Evolutionary conservation across 352 stramenopile genomes (phyloP).

Genomic region (Pythium angustatum): DNA sequence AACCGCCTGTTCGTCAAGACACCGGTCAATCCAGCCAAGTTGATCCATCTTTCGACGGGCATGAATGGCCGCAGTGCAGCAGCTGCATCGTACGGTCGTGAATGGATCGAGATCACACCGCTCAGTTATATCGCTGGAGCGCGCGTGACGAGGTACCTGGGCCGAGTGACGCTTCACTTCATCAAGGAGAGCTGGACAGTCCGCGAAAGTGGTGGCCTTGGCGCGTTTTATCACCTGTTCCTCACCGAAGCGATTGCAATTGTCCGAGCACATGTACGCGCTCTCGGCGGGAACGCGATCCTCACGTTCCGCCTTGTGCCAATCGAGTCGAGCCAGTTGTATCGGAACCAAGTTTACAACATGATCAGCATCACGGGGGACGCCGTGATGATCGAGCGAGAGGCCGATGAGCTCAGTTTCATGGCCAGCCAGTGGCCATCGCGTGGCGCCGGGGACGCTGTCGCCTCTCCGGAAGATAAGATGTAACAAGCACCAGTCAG

Average conservation of each 20-base stretch:
- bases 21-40: constrained; percentile 37
- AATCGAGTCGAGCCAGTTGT: constrained; percentile 86
- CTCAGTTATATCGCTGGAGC: constrained; percentile 76
- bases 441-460: neutral
- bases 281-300: constrained; percentile 84
- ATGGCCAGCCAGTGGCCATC: constrained; percentile 34
- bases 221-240: constrained; percentile 88
- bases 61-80: constrained; percentile 19
- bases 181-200: constrained; percentile 91
- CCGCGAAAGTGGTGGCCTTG: constrained; percentile 80
- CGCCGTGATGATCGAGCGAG: constrained; percentile 76
- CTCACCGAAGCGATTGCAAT: constrained; percentile 87
- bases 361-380: constrained; percentile 91
- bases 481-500: too few species aligned
- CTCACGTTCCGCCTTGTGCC: constrained; percentile 85
- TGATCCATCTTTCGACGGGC: constrained; percentile 37
- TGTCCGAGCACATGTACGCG: constrained; percentile 80
- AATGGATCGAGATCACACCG: constrained; percentile 86
- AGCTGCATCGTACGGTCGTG: constrained; percentile 44
- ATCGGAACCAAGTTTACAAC: constrained; percentile 91
- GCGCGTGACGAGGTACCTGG: constrained; percentile 74
- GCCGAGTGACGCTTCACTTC: constrained; percentile 87
- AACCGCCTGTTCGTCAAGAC: constrained; percentile 49
- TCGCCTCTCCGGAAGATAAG: too few species aligned
- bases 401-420: constrained; percentile 27